A percentile compares a stretch with the other conserved stretches of the same genome.
phyloP scores from a whole-genome alignment of 164 flowering plant genomes.

The Taxillus chinensis region DNA sequence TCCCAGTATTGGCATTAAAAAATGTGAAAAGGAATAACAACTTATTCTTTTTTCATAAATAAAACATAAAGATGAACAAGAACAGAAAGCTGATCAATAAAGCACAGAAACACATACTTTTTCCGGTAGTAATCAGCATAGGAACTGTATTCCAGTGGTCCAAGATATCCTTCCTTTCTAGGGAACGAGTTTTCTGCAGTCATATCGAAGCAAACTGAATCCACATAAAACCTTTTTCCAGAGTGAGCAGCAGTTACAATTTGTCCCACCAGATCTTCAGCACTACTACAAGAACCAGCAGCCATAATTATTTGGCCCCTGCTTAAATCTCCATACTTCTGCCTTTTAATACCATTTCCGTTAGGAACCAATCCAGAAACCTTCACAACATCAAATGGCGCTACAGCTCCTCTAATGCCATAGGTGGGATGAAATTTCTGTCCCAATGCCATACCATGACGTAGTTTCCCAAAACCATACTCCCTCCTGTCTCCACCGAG shows the following conservation, averaged over 20 bases:
- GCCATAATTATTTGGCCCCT: slow-evolving; percentile 64
- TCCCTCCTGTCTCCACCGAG: slow-evolving; percentile 96
- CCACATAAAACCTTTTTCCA: slow-evolving; percentile 96
- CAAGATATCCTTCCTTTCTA: slow-evolving; percentile 97
- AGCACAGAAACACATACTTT: slow-evolving; percentile 42
- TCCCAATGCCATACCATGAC: slow-evolving; percentile 85
- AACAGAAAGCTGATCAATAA: neutral
- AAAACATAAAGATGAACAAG: neutral
- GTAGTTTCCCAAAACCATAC: slow-evolving; percentile 94
- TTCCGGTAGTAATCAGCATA: slow-evolving; percentile 94
- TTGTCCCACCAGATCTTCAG: slow-evolving; percentile 66
- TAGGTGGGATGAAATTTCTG: slow-evolving; percentile 91
- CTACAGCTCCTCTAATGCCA: slow-evolving; percentile 96
- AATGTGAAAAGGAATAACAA: slow-evolving; percentile 2
- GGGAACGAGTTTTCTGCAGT: slow-evolving; percentile 93
- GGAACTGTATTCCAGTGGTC: slow-evolving; percentile 93
- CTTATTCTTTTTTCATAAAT: too few relatives aligned
- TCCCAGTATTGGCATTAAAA: slow-evolving; percentile 25
- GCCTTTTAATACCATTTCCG: slow-evolving; percentile 25
- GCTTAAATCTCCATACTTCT: slow-evolving; percentile 20
- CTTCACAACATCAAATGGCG: slow-evolving; percentile 88
- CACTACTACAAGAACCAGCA: slow-evolving; percentile 52
- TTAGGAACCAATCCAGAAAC: slow-evolving; percentile 79
- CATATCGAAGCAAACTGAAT: slow-evolving; percentile 80
- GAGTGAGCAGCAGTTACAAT: slow-evolving; percentile 99